phyloP scores from a whole-genome alignment of 1,284 basidiomycete genomes.

The Stygiomarasmius scandens region DNA sequence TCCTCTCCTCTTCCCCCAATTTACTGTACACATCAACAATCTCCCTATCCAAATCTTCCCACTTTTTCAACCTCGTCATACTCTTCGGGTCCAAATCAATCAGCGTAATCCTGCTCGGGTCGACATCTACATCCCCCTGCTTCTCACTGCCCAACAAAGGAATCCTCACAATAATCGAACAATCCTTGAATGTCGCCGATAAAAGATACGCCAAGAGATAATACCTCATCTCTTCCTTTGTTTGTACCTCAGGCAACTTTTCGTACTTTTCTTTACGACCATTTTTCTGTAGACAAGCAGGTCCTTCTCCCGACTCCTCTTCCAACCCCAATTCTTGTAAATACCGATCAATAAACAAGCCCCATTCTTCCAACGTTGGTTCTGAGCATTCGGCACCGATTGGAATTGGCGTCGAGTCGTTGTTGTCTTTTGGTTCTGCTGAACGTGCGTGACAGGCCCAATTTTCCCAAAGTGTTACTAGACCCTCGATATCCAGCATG shows the following conservation, averaged over 20 bases:
- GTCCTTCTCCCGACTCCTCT: neutral
- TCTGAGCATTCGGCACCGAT: slow-evolving; percentile 22
- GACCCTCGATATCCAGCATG: slow-evolving; percentile 81
- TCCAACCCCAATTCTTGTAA: slow-evolving; percentile 29
- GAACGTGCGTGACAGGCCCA: slow-evolving; percentile 15
- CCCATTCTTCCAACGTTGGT: slow-evolving; percentile 51
- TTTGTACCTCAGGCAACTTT: slow-evolving; percentile 4
- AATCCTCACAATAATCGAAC: slow-evolving; percentile 79
- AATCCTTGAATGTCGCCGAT: slow-evolving; percentile 96
- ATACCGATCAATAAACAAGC: slow-evolving; percentile 59
- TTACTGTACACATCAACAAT: slow-evolving; percentile 59
- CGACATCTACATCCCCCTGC: slow-evolving; percentile 18
- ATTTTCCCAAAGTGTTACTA: slow-evolving; percentile 51
- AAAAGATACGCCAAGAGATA: slow-evolving; percentile 79
- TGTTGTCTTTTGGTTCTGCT: slow-evolving; percentile 6
- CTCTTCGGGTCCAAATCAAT: slow-evolving; percentile 91
- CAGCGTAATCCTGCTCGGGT: slow-evolving; percentile 53
- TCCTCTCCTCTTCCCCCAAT: slow-evolving; percentile 27
- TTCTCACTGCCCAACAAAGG: slow-evolving; percentile 24
- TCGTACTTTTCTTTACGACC: neutral
- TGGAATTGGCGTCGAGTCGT: neutral
- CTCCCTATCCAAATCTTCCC: slow-evolving; percentile 73
- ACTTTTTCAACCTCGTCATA: slow-evolving; percentile 65
- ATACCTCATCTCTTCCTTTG: slow-evolving; percentile 49
- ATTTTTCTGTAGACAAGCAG: neutral